Conservation (phyloP, 2,329 filamentous ascomycete species). For the Aspergillus sergii region DNA sequence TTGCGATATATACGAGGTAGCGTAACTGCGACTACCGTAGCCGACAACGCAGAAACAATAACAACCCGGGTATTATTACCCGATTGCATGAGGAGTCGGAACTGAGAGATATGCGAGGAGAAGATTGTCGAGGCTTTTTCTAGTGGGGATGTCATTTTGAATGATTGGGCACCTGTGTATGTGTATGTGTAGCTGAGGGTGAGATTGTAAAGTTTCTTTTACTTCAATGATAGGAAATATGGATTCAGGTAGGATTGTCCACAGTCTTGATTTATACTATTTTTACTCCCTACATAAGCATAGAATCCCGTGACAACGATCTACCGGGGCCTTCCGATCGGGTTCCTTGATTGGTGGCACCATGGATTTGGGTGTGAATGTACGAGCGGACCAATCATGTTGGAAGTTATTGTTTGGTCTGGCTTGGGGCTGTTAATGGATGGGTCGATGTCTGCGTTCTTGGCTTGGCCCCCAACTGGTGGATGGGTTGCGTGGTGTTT, state of each 20-base stretch:
- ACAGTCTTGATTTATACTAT: too few relatives aligned
- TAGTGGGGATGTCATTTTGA: neutral
- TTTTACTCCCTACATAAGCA: too few relatives aligned
- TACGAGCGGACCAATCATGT: neutral
- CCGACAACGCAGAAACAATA: constrained; percentile 19
- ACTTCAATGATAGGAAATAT: too few relatives aligned
- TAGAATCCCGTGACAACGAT: neutral
- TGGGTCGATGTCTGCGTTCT: too few relatives aligned
- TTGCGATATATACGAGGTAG: constrained; percentile 33
- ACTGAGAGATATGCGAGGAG: neutral
- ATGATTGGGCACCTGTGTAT: too few relatives aligned
- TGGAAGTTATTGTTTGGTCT: neutral
- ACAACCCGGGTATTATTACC: constrained; percentile 3
- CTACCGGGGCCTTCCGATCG: neutral
- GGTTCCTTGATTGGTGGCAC: neutral
- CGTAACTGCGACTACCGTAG: constrained; percentile 19
- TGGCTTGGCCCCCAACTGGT: too few relatives aligned
- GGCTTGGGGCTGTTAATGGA: too few relatives aligned
- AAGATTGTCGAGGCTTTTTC: neutral
- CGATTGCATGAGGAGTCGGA: neutral
- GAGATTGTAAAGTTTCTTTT: neutral
- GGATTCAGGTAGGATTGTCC: too few relatives aligned
- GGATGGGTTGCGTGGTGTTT: too few relatives aligned
- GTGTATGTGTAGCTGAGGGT: neutral
- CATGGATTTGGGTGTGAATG: neutral